Base-by-base conservation (phyloP, 345 rosid genomes). In the Tarenaya hassleriana region DNA sequence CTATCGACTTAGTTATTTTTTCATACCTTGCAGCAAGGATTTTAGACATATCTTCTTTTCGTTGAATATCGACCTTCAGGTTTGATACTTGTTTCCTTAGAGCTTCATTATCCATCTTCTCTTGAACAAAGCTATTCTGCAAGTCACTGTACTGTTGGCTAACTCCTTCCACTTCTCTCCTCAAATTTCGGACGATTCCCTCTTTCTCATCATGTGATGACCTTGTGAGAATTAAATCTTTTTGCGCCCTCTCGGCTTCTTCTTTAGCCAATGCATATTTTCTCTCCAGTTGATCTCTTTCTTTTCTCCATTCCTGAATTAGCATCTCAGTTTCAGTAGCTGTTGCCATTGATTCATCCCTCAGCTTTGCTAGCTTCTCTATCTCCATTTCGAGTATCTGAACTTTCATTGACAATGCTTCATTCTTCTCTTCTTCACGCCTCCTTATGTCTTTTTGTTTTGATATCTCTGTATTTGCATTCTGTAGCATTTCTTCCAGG, bases 401-500 rank as follows among this genome's bases (percentile, higher is more conserved):
- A 16, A 81, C 67, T 73, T 83, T 87, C 63, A 33, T 70, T 15
- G 60, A 59, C 59, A 71, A 75, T 58, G 76, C 75, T 53, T 66
- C 56, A 14, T 66, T 59, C 51, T 59, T 66, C 51, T 66, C 70
- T 59, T 59, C 70, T 37, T 58, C 46, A 1, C n/a, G 13, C 55
- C 33, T 59, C 51, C 64, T 69, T 60, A 42, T 61, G 56, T 79
- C 73, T 14, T 47, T 76, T 46, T 75, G 59, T 48, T 66, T 45
- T 35, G 64, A 55, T n/a, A 83, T 56, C 68, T 88, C 77, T 6
- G 52, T 69, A 15, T 74, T 75, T 60, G 92, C 82, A 52, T 76
- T 64, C 76, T 63, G 76, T 58, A 94, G 83, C 82, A 63, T 77
- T 68, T 83, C 82, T 70, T 83, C 89, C 24, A 85, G 67, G 60